Base-by-base conservation (phyloP, 768 basidiomycete species). In the Suillus alpinus region DNA sequence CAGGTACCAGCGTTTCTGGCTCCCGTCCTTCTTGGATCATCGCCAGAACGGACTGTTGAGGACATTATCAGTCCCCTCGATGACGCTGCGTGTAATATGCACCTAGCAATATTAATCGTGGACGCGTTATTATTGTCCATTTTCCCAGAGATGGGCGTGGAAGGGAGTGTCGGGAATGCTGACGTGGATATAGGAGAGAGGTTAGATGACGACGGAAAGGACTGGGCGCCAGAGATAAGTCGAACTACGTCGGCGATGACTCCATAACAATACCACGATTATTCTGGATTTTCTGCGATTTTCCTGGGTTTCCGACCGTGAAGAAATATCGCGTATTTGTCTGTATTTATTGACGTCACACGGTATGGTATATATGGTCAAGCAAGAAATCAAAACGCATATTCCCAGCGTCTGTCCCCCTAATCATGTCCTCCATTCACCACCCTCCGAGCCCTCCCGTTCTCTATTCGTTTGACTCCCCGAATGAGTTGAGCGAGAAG, bases 81-180 rank as follows among this genome's bases (percentile, higher is more conserved):
- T 53, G 83, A 82, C 55, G 69, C 78, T 36, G 78, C 80, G 55
- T 95, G 94, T 70, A 98, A 97, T 70, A 79, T 83, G 2, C 95
- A 95, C 65, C 79, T 97, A 1, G 74, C 86, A 0, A 76, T 93
- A 43, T 79, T 93, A 65, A 61, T 96, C 1, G 71, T 96, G 16
- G 95, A 97, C 65, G 76, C 86, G 9, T 52, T 92, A 2, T 67
- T 95, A n/a, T 69, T 87, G 40, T 79, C 80, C 3, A 66, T 95
- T 40, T 92, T 94, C 65, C 94, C 95, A 0, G 94, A 95, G 73
- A 75, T 96, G 66, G 81, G 77, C n/a, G 73, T 69, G 14, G 63
- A 61, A 55, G 52, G 64, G 10, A 32, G 36, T 34, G 23, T 16
- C 12, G 36, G 20, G 31, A 40, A 32, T 47, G 34, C 26, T 23